phyloP scores from a whole-genome alignment of 441 rosid genomes.

The Sinapis alba region DNA sequence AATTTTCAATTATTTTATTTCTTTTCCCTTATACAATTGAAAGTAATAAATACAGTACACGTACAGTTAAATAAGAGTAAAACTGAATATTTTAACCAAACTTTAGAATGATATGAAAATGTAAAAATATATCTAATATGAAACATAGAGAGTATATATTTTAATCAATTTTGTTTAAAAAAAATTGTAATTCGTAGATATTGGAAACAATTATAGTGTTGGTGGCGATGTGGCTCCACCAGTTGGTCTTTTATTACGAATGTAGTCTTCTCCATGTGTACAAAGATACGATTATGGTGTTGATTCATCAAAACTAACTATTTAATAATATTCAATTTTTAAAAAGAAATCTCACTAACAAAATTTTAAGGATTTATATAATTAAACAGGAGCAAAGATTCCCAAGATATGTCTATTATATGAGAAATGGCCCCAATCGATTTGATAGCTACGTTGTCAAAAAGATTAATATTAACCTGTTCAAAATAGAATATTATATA shows the following conservation, averaged over 20 bases:
- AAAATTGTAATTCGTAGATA: background rate
- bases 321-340: constrained; percentile 3
- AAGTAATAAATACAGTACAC: no score
- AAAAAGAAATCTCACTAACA: background rate
- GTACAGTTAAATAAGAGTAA: no score
- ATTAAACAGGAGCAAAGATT: constrained; percentile 27
- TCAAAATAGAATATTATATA: background rate
- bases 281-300: constrained; percentile 31
- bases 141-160: background rate
- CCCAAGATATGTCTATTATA: constrained; percentile 31
- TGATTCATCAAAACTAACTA: constrained; percentile 10
- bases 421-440: constrained; percentile 28
- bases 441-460: constrained; percentile 19
- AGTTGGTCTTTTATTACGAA: constrained; percentile 16
- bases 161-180: background rate
- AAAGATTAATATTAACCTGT: constrained; percentile 4
- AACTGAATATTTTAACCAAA: no score
- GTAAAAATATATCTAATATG: no score
- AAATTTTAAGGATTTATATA: constrained; percentile 24
- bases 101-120: no score
- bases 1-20: no score
- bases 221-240: constrained; percentile 56
- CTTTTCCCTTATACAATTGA: no score
- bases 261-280: constrained; percentile 42
- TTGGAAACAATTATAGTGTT: constrained; percentile 16